Conservation (phyloP, 2,329 filamentous ascomycete species). For the Zasmidium cellare region DNA sequence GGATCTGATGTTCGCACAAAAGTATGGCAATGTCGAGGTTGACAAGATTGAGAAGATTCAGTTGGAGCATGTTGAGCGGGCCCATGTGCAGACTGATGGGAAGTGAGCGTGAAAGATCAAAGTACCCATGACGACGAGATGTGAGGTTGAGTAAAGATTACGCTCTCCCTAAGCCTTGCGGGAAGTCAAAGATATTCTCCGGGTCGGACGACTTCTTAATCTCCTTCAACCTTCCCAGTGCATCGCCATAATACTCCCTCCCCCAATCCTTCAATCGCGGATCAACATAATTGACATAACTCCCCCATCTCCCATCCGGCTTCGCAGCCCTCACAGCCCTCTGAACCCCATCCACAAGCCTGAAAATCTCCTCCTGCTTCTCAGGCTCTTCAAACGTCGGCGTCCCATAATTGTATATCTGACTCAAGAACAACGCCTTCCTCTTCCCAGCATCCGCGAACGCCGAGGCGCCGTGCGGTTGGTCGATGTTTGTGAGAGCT, state of each 20-base stretch:
- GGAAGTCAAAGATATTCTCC: constrained; percentile 16
- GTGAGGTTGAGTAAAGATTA: no score
- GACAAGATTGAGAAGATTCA: no score
- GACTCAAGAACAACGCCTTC: constrained; percentile 14
- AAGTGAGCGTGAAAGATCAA: no score
- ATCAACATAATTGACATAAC: constrained; percentile 22
- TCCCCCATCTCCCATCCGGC: constrained; percentile 10
- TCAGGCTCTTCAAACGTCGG: constrained; percentile 13
- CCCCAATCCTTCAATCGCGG: constrained; percentile 16
- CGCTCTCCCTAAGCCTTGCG: constrained; percentile 17
- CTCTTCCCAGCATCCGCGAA: constrained; percentile 14
- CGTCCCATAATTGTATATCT: constrained; percentile 16
- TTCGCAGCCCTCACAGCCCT: constrained; percentile 11
- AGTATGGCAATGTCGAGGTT: no score
- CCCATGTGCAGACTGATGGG: no score
- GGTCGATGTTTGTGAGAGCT: constrained; percentile 12
- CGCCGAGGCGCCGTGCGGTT: constrained; percentile 14
- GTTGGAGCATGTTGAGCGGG: no score
- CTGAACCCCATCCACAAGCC: constrained; percentile 11
- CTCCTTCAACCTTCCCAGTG: constrained; percentile 10
- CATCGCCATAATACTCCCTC: constrained; percentile 14
- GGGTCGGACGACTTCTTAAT: constrained; percentile 15
- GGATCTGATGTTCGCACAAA: no score
- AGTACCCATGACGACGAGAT: no score
- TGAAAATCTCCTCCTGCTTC: constrained; percentile 7